phyloP scores from a whole-genome alignment of 208 protist genomes.

The Trypanosoma grayi region DNA sequence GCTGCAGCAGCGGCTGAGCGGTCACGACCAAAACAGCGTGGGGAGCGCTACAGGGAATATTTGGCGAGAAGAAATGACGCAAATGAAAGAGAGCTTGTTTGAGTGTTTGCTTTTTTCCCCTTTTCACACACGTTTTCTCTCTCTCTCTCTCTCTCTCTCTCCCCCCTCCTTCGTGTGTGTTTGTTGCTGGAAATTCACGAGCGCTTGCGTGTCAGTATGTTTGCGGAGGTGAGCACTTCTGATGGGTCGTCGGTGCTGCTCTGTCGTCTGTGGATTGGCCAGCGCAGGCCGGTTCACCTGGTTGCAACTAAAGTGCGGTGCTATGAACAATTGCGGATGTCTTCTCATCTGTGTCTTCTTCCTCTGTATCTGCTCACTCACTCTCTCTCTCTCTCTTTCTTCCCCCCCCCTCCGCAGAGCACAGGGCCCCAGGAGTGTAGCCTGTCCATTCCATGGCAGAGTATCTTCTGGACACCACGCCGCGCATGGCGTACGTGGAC shows the following conservation, averaged over 20 bases:
- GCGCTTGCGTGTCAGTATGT: no score
- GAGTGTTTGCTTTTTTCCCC: neutral
- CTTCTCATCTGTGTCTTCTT: constrained; percentile 1
- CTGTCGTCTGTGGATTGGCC: no score
- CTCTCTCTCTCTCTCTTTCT: constrained; percentile 15
- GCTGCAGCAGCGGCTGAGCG: no score
- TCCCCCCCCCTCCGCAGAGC: neutral
- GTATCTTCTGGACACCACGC: constrained; percentile 56
- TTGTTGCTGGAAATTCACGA: neutral
- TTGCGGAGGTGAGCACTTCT: no score
- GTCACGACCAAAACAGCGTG: constrained; percentile 23
- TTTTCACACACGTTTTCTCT: neutral
- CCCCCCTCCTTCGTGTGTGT: constrained; percentile 12
- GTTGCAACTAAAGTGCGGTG: no score
- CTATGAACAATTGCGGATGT: no score
- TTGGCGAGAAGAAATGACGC: constrained; percentile 28
- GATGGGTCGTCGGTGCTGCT: no score
- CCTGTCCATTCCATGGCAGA: constrained; percentile 39
- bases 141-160: neutral
- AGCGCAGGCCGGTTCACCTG: no score
- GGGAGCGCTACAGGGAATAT: constrained; percentile 75
- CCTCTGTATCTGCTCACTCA: no score
- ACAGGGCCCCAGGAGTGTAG: neutral
- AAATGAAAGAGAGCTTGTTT: constrained; percentile 2
- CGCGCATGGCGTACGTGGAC: constrained; percentile 83